Conservation (phyloP, 768 basidiomycete species). For the Calocybe cyanea region DNA sequence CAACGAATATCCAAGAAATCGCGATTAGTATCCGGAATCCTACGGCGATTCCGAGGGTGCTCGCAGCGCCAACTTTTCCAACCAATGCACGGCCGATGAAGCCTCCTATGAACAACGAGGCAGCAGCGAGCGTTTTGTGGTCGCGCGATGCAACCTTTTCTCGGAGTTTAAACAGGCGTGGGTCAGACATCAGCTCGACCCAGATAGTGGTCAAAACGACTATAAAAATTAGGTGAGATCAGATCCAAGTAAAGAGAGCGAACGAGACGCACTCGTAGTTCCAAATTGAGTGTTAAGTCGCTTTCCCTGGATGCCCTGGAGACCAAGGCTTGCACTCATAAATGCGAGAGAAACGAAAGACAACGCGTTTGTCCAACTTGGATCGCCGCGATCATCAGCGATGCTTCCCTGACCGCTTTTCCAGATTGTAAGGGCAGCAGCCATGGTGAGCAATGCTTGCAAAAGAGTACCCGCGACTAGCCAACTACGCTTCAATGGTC, state of each 20-base stretch:
- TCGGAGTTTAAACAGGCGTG: constrained; percentile 59
- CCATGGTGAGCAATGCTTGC: constrained; percentile 76
- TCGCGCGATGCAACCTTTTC: constrained; percentile 36
- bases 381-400: constrained; percentile 50
- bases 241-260: constrained; percentile 6
- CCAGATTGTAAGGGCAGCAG: constrained; percentile 67
- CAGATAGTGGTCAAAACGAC: constrained; percentile 86
- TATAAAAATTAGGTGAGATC: constrained; percentile 18
- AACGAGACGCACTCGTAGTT: constrained; percentile 55
- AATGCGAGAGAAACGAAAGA: constrained; percentile 74
- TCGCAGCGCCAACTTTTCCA: constrained; percentile 55
- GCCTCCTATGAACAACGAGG: constrained; percentile 72
- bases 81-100: constrained; percentile 62
- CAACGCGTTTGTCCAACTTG: constrained; percentile 64
- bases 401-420: constrained; percentile 57
- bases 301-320: constrained; percentile 87
- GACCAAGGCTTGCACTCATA: constrained; percentile 77
- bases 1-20: constrained; percentile 64
- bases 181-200: constrained; percentile 86
- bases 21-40: constrained; percentile 61
- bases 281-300: constrained; percentile 76
- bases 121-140: constrained; percentile 21
- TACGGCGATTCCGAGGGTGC: constrained; percentile 62
- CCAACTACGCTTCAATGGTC: constrained; percentile 71
- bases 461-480: constrained; percentile 66